Base-by-base conservation (phyloP, 495 filamentous ascomycete genomes). In the Neurospora terricola region DNA sequence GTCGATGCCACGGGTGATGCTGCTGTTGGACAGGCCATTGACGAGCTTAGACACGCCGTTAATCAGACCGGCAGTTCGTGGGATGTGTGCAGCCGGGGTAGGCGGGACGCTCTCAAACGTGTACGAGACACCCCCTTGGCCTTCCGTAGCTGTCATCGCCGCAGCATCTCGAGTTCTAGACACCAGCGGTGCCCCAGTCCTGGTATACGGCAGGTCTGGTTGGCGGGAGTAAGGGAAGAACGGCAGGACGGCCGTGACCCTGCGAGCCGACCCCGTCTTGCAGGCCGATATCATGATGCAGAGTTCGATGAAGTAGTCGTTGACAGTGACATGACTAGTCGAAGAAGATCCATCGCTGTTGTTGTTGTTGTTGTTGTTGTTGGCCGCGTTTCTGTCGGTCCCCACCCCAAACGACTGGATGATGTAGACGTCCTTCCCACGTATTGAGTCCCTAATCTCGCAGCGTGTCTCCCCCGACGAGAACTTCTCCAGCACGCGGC, bases 381-480 rank as follows among this genome's bases (percentile, higher is more conserved):
- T 23, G 36, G 14, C 62, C 27, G 21, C 34, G 23, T 66, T 45
- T 38, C 37, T 40, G 30, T 18, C 38, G 6, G 21, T 21, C 3
- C 73, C 73, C 2, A 72, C 71, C 12, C 79, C 79, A 54, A 83
- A 83, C 39, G 91, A 93, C 81, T 98, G 94, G 76, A 98, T 92
- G 81, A 98, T 96, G 83, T 96, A 97, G 78, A 99, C 95, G 87
- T 98, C 96, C 81, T 99, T 99, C 72, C 91, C 96, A 76, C 96
- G 92, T 48, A 99, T 94, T 30, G 93, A 96, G 83, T 98, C 96
- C 78, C 92, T 86, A 76, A 99, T 96, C 82, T 98, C 96, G 73
- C 97, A 94, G 39, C 96, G 90, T 73, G 92, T 98, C 78, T 98
- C 96, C 66, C 96, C 96, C 70, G 95, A 93, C 18, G 91, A 90